Evolutionary conservation across 257 asterid genomes (phyloP), one percentile per base, ranked within the genome.

Genomic region (Anisodus acutangulus): DNA sequence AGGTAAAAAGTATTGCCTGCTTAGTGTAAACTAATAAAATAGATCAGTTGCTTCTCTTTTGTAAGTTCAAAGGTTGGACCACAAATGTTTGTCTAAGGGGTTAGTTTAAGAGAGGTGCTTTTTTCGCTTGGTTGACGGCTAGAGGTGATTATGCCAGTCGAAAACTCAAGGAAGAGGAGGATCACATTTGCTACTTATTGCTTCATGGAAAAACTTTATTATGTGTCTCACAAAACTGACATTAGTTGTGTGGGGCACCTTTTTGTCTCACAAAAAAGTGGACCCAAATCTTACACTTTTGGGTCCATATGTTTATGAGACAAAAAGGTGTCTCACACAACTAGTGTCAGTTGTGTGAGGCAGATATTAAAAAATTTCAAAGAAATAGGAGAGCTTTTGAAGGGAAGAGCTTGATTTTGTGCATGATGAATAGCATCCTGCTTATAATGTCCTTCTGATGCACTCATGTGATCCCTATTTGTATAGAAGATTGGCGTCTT

Each of bases 11-110:
- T 45, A n/a, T 45, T 45, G 41, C 58, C 35, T n/a, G 31, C 67
- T 60, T 60, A 19, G 66, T 17, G 66, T 41, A 17, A 45, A 4
- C 35, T 45, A 45, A 45, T 72, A 22, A 35, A 45, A 45, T 3
- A 49, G 58, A 45, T n/a, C 59, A 72, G 39, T 47, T 72, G 58
- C 80, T 72, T 72, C 80, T 72, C 55, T 45, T 43, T 72, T 72
- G 80, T 72, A 54, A 45, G 59, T 72, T 72, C 39, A 5, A 45
- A 45, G 58, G 58, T 72, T n/a, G 57, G 58, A n/a, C 80, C 31
- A 45, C 5, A 71, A 72, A 45, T n/a, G 80, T 72, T 45, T 19
- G 35, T 45, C 8, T 45, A 72, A 72, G 58, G 80, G 80, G n/a
- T n/a, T 72, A 45, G 17, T n/a, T 72, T 72, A 45, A 9, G 80